A percentile compares a stretch with the other conserved stretches of the same genome.
These are phyloP conservation scores for Aspergillus egyptiacus DNA, from an alignment of 495 filamentous ascomycete species.

Conservation along the genomic window DNA sequence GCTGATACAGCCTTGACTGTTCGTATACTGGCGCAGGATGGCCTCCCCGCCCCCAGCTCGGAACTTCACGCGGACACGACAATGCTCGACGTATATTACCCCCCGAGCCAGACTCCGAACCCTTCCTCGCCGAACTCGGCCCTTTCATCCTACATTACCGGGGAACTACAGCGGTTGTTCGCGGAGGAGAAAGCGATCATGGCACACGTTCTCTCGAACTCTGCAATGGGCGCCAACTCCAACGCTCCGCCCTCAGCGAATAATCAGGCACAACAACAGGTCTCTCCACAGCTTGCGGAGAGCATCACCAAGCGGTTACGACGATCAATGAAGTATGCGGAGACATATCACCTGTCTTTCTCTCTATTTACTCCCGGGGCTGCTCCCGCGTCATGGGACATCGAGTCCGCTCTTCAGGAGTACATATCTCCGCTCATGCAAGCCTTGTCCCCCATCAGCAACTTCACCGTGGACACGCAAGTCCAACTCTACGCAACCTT, in stretches of 20 bases:
- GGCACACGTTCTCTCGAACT: conserved; percentile 65
- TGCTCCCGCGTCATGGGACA: conserved; percentile 82
- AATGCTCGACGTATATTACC: conserved; percentile 73
- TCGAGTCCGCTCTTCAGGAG: conserved; percentile 73
- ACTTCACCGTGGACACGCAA: conserved; percentile 95
- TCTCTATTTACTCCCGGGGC: conserved; percentile 81
- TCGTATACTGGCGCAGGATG: conserved; percentile 59
- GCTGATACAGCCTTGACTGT: conserved; percentile 61
- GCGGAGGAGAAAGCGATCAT: conserved; percentile 87
- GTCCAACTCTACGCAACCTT: conserved; percentile 85
- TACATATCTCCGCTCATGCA: conserved; percentile 78
- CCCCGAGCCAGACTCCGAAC: conserved; percentile 65
- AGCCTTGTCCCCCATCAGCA: conserved; percentile 73
- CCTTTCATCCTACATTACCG: conserved; percentile 74
- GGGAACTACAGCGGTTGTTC: conserved; percentile 71
- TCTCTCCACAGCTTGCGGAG: conserved; percentile 44
- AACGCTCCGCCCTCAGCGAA: conserved; percentile 33
- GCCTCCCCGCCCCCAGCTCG: conserved; percentile 46
- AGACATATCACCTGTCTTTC: conserved; percentile 93
- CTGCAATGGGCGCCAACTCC: conserved; percentile 14
- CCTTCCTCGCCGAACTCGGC: conserved; percentile 63
- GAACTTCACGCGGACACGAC: conserved; percentile 62
- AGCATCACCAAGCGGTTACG: conserved; percentile 59
- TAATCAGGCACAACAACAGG: conserved; percentile 19
- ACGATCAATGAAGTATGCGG: conserved; percentile 80